Conservation (phyloP, 495 filamentous ascomycete species). For the Tuber calosporum region DNA sequence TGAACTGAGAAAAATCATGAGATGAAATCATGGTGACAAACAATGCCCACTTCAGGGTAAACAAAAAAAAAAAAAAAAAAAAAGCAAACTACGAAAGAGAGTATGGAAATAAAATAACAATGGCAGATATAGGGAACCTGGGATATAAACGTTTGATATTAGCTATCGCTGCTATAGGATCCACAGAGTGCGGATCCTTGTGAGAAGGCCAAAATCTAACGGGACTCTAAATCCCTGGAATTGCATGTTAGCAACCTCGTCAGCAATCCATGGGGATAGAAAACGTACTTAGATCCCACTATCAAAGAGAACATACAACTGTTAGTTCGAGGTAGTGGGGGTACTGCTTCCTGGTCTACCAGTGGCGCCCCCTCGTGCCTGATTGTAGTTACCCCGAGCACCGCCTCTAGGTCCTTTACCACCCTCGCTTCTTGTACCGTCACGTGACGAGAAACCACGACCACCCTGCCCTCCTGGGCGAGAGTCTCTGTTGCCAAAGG, state of each 20-base stretch:
- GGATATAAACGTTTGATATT: constrained; percentile 22
- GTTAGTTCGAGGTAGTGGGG: constrained; percentile 27
- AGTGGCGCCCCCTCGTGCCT: constrained; percentile 18
- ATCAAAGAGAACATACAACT: not conserved
- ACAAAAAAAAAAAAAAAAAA: not conserved
- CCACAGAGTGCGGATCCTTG: not conserved
- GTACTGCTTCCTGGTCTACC: constrained; percentile 14
- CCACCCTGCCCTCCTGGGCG: constrained; percentile 21
- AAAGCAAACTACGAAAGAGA: constrained; percentile 11
- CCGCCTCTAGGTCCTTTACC: constrained; percentile 20
- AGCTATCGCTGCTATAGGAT: not conserved
- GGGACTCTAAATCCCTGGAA: constrained; percentile 17
- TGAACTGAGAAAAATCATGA: not conserved
- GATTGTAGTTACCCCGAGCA: constrained; percentile 15
- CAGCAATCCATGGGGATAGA: not conserved
- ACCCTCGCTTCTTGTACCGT: constrained; percentile 25
- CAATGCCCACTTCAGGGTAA: not conserved
- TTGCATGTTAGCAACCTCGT: not conserved
- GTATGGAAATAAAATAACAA: constrained; percentile 18
- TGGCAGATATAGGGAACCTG: constrained; percentile 16
- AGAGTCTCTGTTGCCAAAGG: constrained; percentile 14
- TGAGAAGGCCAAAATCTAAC: constrained; percentile 1
- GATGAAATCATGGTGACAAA: not conserved
- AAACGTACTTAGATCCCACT: constrained; percentile 1
- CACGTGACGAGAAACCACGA: constrained; percentile 24